Conservation (phyloP, 495 filamentous ascomycete species). For the Xeromyces bisporus region DNA sequence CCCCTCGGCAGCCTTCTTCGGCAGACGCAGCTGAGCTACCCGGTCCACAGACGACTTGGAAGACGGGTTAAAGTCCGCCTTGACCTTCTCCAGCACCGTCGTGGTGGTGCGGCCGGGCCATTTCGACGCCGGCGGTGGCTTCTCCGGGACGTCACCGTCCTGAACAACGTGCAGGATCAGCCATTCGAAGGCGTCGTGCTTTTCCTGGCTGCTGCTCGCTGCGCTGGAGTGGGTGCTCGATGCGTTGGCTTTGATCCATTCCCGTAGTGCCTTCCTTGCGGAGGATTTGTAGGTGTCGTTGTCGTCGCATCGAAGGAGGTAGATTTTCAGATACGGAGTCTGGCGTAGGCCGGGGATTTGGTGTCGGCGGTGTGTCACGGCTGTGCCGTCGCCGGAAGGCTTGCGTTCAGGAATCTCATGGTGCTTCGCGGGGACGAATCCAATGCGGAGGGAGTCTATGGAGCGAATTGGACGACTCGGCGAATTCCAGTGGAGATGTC, state of each 20-base stretch:
- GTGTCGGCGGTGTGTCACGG: slow-evolving; percentile 54
- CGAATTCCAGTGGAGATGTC: slow-evolving; percentile 93
- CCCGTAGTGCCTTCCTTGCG: slow-evolving; percentile 59
- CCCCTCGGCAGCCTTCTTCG: slow-evolving; percentile 21
- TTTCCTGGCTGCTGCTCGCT: slow-evolving; percentile 42
- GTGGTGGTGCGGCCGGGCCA: slow-evolving; percentile 58
- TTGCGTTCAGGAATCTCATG: slow-evolving; percentile 16
- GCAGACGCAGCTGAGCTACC: slow-evolving; percentile 69
- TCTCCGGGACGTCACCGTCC: slow-evolving; percentile 42
- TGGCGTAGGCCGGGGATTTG: slow-evolving; percentile 89
- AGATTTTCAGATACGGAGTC: slow-evolving; percentile 87
- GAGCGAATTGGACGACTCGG: slow-evolving; percentile 76
- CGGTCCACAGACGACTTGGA: slow-evolving; percentile 64
- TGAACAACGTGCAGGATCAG: slow-evolving; percentile 82
- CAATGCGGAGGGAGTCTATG: slow-evolving; percentile 80
- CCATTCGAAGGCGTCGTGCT: slow-evolving; percentile 96
- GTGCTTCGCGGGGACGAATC: slow-evolving; percentile 45
- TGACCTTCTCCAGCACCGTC: slow-evolving; percentile 77
- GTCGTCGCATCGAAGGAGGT: slow-evolving; percentile 80
- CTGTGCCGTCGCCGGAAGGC: slow-evolving; percentile 17
- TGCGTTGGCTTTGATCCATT: slow-evolving; percentile 77
- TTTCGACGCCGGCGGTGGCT: slow-evolving; percentile 52
- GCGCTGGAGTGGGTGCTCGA: slow-evolving; percentile 24
- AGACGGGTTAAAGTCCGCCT: slow-evolving; percentile 78
- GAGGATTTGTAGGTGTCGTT: slow-evolving; percentile 79